Evolutionary conservation across 176 grass and related monocot species (phyloP).

Genomic region (Oryza australiensis): DNA sequence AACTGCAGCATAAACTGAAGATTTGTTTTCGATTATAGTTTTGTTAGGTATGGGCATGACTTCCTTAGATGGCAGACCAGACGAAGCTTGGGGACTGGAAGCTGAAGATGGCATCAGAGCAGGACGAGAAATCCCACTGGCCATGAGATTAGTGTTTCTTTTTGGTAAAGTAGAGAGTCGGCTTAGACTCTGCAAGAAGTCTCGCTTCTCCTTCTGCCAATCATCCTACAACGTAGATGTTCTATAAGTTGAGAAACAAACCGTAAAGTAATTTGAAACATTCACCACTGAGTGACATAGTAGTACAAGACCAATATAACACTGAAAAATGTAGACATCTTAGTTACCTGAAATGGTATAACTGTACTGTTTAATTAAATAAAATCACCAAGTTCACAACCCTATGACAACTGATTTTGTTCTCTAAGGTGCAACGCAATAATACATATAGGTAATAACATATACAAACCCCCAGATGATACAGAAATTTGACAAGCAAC

Average conservation of each 20-base stretch:
- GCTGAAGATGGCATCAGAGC: constrained; percentile 55
- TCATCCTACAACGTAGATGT: constrained; percentile 65
- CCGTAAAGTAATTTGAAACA: constrained; percentile 11
- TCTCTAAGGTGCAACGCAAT: constrained; percentile 19
- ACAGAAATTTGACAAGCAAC: neutral
- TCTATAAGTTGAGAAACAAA: constrained; percentile 21
- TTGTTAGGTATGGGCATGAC: constrained; percentile 74
- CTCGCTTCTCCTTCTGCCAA: constrained; percentile 95
- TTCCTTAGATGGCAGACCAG: constrained; percentile 46
- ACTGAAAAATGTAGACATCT: neutral
- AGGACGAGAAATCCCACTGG: constrained; percentile 45
- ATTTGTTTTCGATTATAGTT: constrained; percentile 89
- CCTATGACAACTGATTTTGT: neutral
- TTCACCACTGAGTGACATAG: neutral
- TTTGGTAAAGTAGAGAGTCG: constrained; percentile 90
- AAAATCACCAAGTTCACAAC: constrained; percentile 10
- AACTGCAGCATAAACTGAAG: constrained; percentile 78
- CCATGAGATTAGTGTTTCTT: constrained; percentile 56
- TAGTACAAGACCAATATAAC: neutral
- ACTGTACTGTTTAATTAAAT: neutral
- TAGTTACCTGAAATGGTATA: constrained; percentile 22
- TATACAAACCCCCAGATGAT: neutral
- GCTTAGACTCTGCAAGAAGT: constrained; percentile 88
- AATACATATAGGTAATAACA: constrained; percentile 28
- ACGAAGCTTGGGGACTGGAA: constrained; percentile 62